A percentile compares a stretch with the other conserved stretches of the same genome.
phyloP scores from a whole-genome alignment of 2,329 filamentous ascomycete genomes.

The Alternaria alternata region DNA sequence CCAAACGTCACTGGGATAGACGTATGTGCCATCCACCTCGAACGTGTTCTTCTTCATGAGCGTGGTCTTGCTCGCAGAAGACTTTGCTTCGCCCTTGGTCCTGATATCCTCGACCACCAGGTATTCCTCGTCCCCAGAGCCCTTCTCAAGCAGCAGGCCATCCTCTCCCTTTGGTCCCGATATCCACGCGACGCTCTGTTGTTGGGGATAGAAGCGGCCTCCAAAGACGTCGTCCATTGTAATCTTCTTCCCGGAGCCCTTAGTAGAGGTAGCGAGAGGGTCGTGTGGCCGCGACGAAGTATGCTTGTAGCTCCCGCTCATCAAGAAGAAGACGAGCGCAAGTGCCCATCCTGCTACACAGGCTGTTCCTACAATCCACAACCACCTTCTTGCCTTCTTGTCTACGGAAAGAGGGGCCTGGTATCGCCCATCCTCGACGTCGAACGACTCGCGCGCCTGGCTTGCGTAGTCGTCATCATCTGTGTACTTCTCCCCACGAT shows the following conservation, averaged over 20 bases:
- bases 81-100: constrained; percentile 53
- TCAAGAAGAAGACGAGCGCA: constrained; percentile 72
- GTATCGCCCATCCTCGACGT: constrained; percentile 60
- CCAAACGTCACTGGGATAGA: constrained; percentile 69
- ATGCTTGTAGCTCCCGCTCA: constrained; percentile 71
- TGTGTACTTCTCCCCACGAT: constrained; percentile 47
- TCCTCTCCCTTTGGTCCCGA: constrained; percentile 78
- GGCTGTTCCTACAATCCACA: constrained; percentile 68
- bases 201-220: constrained; percentile 70
- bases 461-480: constrained; percentile 51
- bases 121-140: constrained; percentile 69
- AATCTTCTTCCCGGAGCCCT: constrained; percentile 74
- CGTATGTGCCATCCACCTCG: constrained; percentile 62
- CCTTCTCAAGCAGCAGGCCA: constrained; percentile 81
- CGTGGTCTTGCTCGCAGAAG: constrained; percentile 65
- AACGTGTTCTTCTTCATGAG: constrained; percentile 78
- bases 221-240: constrained; percentile 74
- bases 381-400: constrained; percentile 67
- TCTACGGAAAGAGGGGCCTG: constrained; percentile 66
- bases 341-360: constrained; percentile 73
- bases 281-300: constrained; percentile 71
- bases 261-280: constrained; percentile 68
- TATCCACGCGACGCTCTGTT: constrained; percentile 78
- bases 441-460: constrained; percentile 59
- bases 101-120: constrained; percentile 88